Evolutionary conservation across 257 asterid genomes (phyloP), one percentile per base, ranked within the genome.

Genomic region (Rubia yunnanensis): DNA sequence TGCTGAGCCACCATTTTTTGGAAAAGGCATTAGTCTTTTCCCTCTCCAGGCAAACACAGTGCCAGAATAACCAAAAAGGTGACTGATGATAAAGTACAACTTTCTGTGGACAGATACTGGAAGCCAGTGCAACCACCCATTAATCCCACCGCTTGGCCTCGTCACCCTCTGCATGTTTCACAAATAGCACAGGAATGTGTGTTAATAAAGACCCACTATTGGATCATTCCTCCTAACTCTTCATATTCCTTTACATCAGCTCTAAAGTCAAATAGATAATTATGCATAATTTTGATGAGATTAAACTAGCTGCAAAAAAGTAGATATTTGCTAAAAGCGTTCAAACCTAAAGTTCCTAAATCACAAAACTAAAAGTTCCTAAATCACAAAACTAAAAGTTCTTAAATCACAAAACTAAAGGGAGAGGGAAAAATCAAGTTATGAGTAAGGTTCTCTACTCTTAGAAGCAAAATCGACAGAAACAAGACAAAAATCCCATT

Each of bases 91-190:
- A 74, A 77, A 79, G 76, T 88, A 86, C 69, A 94, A 71, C 73
- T 69, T 81, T 77, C 90, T 85, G 70, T 94, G 99, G 64, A 94
- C 32, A 71, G 96, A 86, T 73, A 94, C 91, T 39, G 99, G 99
- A 48, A 94, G 96, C 95, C 99, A 94, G 73, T 78, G 91, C 65
- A 94, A 76, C 85, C 88, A 90, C 78, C 90, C 95, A 79, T 90
- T 94, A 73, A 88, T 72, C 76, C 99, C 99, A 78, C 99, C 99
- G 52, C 79, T 79, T 55, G 99, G 99, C 75, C 99, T 86, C 18
- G 92, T 88, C 63, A 90, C 97, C 70, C 99, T 80, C 99, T 92
- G 90, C 74, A 63, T 49, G 38, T 63, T 52, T 59, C 50, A 62
- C 34, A 72, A 66, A 70, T 71, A 14, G 36, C 36, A 74, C 46